Conservation (phyloP, 1,284 basidiomycete genomes). For the Marasmius oreades region DNA sequence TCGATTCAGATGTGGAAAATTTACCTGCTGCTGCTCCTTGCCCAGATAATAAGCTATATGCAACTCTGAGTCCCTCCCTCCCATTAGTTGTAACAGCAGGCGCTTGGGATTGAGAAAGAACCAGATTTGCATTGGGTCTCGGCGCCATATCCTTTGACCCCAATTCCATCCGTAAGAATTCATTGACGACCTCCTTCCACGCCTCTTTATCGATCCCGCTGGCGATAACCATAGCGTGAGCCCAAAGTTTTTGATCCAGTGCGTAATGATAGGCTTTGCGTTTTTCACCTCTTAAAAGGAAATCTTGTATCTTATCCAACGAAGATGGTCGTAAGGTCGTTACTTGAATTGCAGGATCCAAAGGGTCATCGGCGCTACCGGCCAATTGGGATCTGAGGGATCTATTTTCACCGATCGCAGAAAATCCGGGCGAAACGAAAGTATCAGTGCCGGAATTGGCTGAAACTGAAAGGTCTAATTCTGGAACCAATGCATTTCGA, state of each 20-base stretch:
- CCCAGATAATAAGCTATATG: conserved; percentile 87
- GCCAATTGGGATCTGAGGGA: neutral
- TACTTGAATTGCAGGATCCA: conserved; percentile 44
- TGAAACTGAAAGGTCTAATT: conserved; percentile 6
- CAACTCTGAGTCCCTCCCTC: conserved; percentile 73
- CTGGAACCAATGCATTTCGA: conserved; percentile 58
- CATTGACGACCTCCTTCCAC: conserved; percentile 88
- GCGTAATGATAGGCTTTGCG: conserved; percentile 88
- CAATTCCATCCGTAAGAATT: conserved; percentile 84
- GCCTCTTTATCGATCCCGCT: conserved; percentile 91
- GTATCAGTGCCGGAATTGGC: neutral
- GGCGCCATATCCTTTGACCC: conserved; percentile 34
- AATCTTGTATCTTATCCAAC: conserved; percentile 76
- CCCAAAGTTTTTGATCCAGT: conserved; percentile 86
- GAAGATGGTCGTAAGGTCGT: conserved; percentile 53
- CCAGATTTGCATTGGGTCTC: neutral
- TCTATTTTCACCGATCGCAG: conserved; percentile 8
- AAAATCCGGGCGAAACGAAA: conserved; percentile 8
- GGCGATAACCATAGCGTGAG: conserved; percentile 94
- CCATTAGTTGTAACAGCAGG: conserved; percentile 37
- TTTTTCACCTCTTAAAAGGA: conserved; percentile 82
- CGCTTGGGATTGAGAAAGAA: conserved; percentile 5
- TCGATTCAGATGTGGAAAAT: conserved; percentile 19
- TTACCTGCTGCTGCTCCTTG: conserved; percentile 73
- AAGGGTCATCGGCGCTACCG: conserved; percentile 16